phyloP scores from a whole-genome alignment of 2,329 filamentous ascomycete genomes.

The Fragosphaeria purpurea region DNA sequence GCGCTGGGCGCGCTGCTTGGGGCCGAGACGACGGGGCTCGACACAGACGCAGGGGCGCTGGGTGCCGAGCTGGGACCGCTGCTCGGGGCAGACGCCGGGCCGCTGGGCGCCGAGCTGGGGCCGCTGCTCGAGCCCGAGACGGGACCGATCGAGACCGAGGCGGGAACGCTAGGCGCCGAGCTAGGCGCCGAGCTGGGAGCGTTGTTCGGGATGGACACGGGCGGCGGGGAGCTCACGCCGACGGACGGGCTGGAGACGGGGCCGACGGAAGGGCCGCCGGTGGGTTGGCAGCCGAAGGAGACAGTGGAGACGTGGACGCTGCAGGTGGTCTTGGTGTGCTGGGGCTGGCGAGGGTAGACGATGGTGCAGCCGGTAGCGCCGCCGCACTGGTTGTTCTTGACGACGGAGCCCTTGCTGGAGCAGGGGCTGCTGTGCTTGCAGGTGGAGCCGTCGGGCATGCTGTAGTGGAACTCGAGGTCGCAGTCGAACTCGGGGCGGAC shows the following conservation, averaged over 20 bases:
- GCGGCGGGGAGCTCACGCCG: neutral
- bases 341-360: slow-evolving; percentile 49
- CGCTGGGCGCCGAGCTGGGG: too few species aligned
- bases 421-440: slow-evolving; percentile 73
- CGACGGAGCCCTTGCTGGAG: slow-evolving; percentile 53
- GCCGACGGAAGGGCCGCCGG: slow-evolving; percentile 11
- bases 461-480: slow-evolving; percentile 76
- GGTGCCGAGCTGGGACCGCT: too few species aligned
- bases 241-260: too few species aligned
- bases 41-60: neutral
- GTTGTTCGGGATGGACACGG: neutral
- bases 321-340: slow-evolving; percentile 50
- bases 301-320: slow-evolving; percentile 65
- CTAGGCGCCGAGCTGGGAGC: neutral
- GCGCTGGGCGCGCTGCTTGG: neutral
- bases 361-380: slow-evolving; percentile 76
- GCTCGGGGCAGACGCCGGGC: too few species aligned
- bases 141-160: too few species aligned
- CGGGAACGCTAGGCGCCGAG: neutral
- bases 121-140: too few species aligned
- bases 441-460: slow-evolving; percentile 68
- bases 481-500: slow-evolving; percentile 65
- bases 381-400: slow-evolving; percentile 85
- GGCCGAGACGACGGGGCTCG: neutral
- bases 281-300: slow-evolving; percentile 56